Evolutionary conservation across 352 stramenopile genomes (phyloP), one percentile per base, ranked within the genome.

Genomic region (Globisporangium alternatum): DNA sequence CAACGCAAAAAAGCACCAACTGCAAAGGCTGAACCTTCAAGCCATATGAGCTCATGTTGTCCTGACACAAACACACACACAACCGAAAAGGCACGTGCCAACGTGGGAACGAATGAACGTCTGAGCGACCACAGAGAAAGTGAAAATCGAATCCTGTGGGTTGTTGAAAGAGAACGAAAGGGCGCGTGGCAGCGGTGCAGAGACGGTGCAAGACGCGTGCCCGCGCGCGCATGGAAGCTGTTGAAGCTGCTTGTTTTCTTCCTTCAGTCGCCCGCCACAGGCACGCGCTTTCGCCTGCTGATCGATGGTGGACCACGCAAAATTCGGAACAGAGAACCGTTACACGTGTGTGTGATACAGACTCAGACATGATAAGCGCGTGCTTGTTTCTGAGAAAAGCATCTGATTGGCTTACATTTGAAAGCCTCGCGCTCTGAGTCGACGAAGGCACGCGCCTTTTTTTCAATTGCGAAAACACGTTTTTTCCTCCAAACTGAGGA

Each of bases 161-260:
- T 28, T 28, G 25, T 28, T 28, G 25, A 60, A 43, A 28, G 51
- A 30, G 19, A 28, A 22, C 25, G 35, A 22, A 52, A 39, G 22
- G 30, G 39, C 56, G 37, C 19, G 25, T 62, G 56, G 54, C 54
- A 8, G 1, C 1, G 21, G 54, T 9, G 54, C 56, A 62, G 37
- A 62, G 31, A 54, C 56, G 28, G 56, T 54, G 41, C 56, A 31
- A 28, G 19, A 30, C 56, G 56, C 51, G 56, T 62, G 56, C 56
- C 25, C 39, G 9, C 28, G 56, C 28, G 21, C 41, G 41, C 56
- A 10, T 31, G 51, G 49, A 39, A 21, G 49, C 25, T 41, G 56
- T 53, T 62, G 28, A 51, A 61, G 55, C 39, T 53, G 39, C 22
- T 19, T 15, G 39, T 35, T 41, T 33, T 47, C 21, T 22, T 30